These are phyloP conservation scores for Silene conica DNA, from an alignment of 148 eudicot species.

Conservation along the genomic window DNA sequence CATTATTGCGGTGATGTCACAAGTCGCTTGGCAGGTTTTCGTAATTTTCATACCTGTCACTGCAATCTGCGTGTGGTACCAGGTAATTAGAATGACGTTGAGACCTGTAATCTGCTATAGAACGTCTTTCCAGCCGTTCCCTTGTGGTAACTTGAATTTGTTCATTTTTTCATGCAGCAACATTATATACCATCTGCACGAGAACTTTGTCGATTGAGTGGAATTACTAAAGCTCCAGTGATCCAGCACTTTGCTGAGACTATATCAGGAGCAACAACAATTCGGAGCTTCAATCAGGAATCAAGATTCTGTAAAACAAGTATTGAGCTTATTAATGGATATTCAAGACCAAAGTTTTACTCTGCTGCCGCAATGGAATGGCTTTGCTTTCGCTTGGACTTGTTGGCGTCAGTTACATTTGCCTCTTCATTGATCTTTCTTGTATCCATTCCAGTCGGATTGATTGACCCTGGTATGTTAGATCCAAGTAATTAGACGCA, in stretches of 20 bases:
- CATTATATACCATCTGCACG: conserved; percentile 57
- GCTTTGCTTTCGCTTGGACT: conserved; percentile 52
- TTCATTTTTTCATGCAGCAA: conserved; percentile 30
- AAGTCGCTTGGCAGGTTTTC: conserved; percentile 47
- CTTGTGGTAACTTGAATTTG: neutral
- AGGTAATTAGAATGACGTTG: conserved; percentile 27
- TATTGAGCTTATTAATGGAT: conserved; percentile 31
- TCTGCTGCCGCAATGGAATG: conserved; percentile 44
- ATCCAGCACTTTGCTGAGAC: conserved; percentile 64
- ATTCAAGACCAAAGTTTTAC: conserved; percentile 42
- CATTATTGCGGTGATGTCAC: conserved; percentile 46
- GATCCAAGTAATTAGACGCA: neutral
- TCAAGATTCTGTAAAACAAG: conserved; percentile 35
- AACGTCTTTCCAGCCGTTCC: neutral
- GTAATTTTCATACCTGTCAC: conserved; percentile 45
- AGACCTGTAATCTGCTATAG: neutral
- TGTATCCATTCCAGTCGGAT: conserved; percentile 42
- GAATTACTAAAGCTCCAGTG: conserved; percentile 56
- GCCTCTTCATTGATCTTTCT: conserved; percentile 45
- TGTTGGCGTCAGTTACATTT: conserved; percentile 44
- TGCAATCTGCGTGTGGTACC: conserved; percentile 38
- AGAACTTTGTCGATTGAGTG: conserved; percentile 50
- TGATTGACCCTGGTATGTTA: conserved; percentile 43
- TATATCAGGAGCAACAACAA: conserved; percentile 50
- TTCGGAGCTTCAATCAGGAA: conserved; percentile 55